Evolutionary conservation across 2,329 filamentous ascomycete genomes (phyloP).

Genomic region (Nectriaceae sp.): DNA sequence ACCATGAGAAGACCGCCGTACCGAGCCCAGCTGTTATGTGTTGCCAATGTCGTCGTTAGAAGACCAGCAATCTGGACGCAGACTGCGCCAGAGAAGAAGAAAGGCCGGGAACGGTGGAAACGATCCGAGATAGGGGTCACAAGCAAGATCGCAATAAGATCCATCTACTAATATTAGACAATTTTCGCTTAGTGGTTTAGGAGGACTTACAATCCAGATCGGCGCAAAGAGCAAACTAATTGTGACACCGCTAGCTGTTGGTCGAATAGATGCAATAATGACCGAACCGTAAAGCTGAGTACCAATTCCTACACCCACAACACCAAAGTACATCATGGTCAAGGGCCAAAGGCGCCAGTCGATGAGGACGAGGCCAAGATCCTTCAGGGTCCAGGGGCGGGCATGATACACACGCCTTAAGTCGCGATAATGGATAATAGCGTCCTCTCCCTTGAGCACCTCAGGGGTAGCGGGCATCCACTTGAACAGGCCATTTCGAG

Average conservation of each 20-base stretch:
- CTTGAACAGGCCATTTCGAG: conserved; percentile 53
- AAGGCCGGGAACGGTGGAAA: conserved; percentile 76
- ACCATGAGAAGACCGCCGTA: conserved; percentile 90
- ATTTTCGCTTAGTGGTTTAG: neutral
- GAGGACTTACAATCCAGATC: conserved; percentile 78
- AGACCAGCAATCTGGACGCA: conserved; percentile 82
- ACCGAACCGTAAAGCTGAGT: conserved; percentile 86
- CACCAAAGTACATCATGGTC: conserved; percentile 90
- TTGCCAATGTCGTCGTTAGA: conserved; percentile 75
- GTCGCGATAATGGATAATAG: conserved; percentile 79
- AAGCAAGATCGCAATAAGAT: conserved; percentile 82
- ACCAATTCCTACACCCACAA: conserved; percentile 89
- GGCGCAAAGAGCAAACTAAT: conserved; percentile 84
- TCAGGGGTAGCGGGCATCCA: conserved; percentile 72
- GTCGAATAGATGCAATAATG: conserved; percentile 80
- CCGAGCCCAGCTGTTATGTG: conserved; percentile 72
- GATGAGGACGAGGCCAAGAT: conserved; percentile 69
- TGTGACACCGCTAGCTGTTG: conserved; percentile 69
- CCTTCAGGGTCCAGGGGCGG: conserved; percentile 70
- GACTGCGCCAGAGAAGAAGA: conserved; percentile 78
- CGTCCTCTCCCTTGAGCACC: conserved; percentile 75
- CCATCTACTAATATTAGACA: conserved; percentile 60
- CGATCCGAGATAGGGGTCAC: conserved; percentile 85
- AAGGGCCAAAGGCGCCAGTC: conserved; percentile 91
- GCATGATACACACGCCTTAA: conserved; percentile 78